A percentile compares a stretch with the other conserved stretches of the same genome.
These are phyloP conservation scores for Ceratocystis lukuohia DNA, from an alignment of 2,329 filamentous ascomycete genomes.

Conservation along the genomic window DNA sequence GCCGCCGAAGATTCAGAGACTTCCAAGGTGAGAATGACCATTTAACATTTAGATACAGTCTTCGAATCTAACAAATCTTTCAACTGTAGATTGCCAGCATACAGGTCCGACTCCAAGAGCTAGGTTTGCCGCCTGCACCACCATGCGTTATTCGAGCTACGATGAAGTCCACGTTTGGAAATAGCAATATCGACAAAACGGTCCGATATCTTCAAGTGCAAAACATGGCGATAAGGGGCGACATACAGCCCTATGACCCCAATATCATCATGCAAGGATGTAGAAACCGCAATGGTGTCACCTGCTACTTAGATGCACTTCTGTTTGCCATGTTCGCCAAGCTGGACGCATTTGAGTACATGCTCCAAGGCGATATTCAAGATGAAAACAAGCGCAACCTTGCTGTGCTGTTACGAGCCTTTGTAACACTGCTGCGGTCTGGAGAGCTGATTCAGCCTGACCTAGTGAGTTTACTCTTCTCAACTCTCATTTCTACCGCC, in stretches of 20 bases:
- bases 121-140: conserved; percentile 34
- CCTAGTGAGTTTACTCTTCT: conserved; percentile 42
- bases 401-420: conserved; percentile 66
- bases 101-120: conserved; percentile 28
- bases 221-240: conserved; percentile 67
- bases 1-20: conserved; percentile 37
- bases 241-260: conserved; percentile 62
- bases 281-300: conserved; percentile 71
- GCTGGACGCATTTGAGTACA: conserved; percentile 80
- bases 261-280: conserved; percentile 64
- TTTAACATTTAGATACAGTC: background rate
- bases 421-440: conserved; percentile 82
- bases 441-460: conserved; percentile 77
- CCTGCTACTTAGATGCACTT: conserved; percentile 86
- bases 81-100: conserved; percentile 32
- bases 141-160: conserved; percentile 45
- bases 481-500: background rate
- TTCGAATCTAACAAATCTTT: background rate
- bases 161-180: conserved; percentile 49
- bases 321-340: conserved; percentile 94
- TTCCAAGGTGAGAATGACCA: conserved; percentile 25
- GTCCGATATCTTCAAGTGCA: conserved; percentile 65
- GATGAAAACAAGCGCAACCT: conserved; percentile 60
- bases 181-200: conserved; percentile 59
- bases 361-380: conserved; percentile 64